Evolutionary conservation across 495 filamentous ascomycete genomes (phyloP), one percentile per base, ranked within the genome.

Genomic region (Amniculicola lignicola): DNA sequence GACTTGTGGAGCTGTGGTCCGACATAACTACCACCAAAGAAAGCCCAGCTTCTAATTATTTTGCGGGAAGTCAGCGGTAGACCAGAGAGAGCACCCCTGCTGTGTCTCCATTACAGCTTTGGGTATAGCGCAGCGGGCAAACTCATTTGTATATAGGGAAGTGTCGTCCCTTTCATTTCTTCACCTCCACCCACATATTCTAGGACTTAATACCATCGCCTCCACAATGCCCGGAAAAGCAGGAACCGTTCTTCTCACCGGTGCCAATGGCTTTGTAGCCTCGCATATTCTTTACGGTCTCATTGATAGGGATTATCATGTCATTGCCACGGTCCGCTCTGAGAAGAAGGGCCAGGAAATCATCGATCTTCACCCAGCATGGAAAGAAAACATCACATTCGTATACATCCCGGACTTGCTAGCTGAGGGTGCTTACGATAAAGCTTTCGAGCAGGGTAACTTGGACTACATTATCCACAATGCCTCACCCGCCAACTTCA

Each of bases 291-390:
- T 43, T 16, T 11, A 22, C 5, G 22, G 22, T 18, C 19, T 53
- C 15, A 38, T 56, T 12, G 52, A 37, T 28, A 21, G 22, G 16
- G 56, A 57, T 39, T 70, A 54, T 37, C 16, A 54, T n/a, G 49
- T 67, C n/a, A 61, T 62, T 0, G 67, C 61, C 10, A 67, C 59
- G 15, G 62, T 70, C 7, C 63, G 66, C 15, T 70, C 65, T n/a
- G 47, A 61, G 43, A 24, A 25, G 3, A 71, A 71, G 47, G 70
- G 69, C 21, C 47, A 69, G 19, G 53, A 70, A 51, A 61, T 75
- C 12, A 53, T 70, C 25, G 59, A 57, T 22, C 47, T 55, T 0
- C 67, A 71, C 42, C 69, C 69, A 9, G 57, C 62, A 15, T 70
- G 67, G 43, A 57, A 67, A 33, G 54, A 40, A 5, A 52, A 63